These are phyloP conservation scores for Cryptococcus sp. DNA, from an alignment of 1,284 basidiomycete species.

Conservation along the genomic window DNA sequence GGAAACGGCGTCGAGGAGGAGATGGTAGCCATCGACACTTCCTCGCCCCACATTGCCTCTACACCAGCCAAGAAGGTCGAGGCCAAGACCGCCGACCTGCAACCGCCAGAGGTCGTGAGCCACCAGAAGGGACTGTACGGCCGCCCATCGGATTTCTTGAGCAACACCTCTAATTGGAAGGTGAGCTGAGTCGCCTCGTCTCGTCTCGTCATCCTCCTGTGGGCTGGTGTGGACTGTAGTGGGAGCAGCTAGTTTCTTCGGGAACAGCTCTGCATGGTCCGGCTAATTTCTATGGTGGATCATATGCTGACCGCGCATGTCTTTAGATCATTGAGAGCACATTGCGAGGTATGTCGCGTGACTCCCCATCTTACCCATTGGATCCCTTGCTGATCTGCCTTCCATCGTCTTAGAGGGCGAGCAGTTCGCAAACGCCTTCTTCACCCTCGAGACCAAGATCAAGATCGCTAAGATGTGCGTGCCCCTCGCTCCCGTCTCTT, in stretches of 20 bases:
- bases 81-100: background rate
- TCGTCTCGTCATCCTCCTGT: background rate
- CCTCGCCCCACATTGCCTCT: slow-evolving; percentile 40
- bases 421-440: slow-evolving; percentile 99
- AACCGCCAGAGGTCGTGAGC: slow-evolving; percentile 41
- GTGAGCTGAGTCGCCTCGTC: slow-evolving; percentile 25
- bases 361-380: background rate
- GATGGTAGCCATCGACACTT: slow-evolving; percentile 68
- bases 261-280: background rate
- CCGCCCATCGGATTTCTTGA: slow-evolving; percentile 83
- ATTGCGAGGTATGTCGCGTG: slow-evolving; percentile 68
- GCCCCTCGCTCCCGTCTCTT: slow-evolving; percentile 17
- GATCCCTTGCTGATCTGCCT: background rate
- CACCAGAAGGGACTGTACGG: slow-evolving; percentile 73
- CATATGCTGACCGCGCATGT: background rate
- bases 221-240: background rate
- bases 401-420: slow-evolving; percentile 74
- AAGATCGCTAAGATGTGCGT: slow-evolving; percentile 83
- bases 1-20: slow-evolving; percentile 55
- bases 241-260: background rate
- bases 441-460: slow-evolving; percentile 99
- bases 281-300: background rate
- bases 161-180: slow-evolving; percentile 88
- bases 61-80: slow-evolving; percentile 9
- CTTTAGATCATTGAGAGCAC: slow-evolving; percentile 88